Conservation (phyloP, 2,329 filamentous ascomycete genomes). For the Aspergillus fijiensis region DNA sequence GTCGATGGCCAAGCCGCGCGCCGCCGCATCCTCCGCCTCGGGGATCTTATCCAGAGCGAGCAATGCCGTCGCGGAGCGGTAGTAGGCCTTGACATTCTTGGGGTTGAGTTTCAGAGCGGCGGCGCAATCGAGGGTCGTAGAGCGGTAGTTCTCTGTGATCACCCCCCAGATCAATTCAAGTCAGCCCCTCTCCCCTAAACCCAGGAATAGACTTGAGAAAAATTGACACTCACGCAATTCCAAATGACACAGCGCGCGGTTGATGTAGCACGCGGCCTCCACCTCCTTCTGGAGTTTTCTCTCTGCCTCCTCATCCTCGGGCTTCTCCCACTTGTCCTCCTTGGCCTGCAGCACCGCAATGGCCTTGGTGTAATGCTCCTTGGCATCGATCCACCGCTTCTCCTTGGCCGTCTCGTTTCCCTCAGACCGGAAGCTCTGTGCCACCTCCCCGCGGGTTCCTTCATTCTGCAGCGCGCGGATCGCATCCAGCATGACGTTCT, state of each 20-base stretch:
- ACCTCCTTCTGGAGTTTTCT: conserved; percentile 62
- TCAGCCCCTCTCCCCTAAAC: too few relatives aligned
- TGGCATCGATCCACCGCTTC: conserved; percentile 75
- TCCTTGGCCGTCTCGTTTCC: conserved; percentile 84
- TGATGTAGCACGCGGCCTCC: conserved; percentile 76
- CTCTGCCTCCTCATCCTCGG: conserved; percentile 57
- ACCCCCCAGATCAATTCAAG: conserved; percentile 1
- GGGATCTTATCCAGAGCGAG: conserved; percentile 73
- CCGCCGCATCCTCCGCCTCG: conserved; percentile 79
- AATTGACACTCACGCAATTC: conserved; percentile 59
- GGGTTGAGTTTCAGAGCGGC: conserved; percentile 75
- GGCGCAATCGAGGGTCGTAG: conserved; percentile 81
- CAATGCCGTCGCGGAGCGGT: conserved; percentile 76
- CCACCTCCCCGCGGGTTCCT: conserved; percentile 81
- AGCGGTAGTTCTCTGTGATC: conserved; percentile 72
- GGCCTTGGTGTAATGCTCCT: conserved; percentile 90
- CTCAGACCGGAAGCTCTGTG: conserved; percentile 80
- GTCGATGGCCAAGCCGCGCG: conserved; percentile 72
- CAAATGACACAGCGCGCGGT: conserved; percentile 86
- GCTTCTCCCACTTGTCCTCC: conserved; percentile 54
- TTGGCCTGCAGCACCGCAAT: conserved; percentile 68
- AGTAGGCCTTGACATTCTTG: conserved; percentile 84
- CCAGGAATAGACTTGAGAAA: too few relatives aligned
- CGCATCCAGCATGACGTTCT: conserved; percentile 82
- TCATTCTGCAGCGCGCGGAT: conserved; percentile 90